Conservation (phyloP, 805 yeast species). For the Yarrowia hollandica region DNA sequence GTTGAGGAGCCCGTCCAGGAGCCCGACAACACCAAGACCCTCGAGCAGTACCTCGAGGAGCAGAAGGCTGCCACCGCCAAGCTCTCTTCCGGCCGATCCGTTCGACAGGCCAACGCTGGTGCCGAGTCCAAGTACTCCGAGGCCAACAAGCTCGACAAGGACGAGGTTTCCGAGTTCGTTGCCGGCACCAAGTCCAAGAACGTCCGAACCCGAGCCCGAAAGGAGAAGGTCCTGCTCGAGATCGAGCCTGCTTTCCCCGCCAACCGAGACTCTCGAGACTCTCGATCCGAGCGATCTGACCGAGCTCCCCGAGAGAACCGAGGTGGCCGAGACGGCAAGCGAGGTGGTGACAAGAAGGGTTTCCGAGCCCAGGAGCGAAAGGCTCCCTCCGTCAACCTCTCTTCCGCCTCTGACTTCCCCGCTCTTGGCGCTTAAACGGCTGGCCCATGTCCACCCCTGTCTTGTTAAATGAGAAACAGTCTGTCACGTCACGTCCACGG, state of each 20-base stretch:
- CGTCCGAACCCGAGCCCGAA: conserved; percentile 67
- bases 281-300: conserved; percentile 33
- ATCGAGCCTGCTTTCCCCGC: conserved; percentile 68
- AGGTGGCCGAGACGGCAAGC: conserved; percentile 38
- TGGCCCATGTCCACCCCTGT: no score
- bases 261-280: conserved; percentile 33
- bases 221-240: conserved; percentile 78
- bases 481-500: no score
- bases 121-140: conserved; percentile 49
- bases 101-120: conserved; percentile 57
- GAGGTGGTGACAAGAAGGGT: conserved; percentile 40
- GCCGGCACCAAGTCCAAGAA: conserved; percentile 66
- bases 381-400: conserved; percentile 36
- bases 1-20: conserved; percentile 46
- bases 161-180: conserved; percentile 55
- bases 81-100: conserved; percentile 37
- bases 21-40: conserved; percentile 63
- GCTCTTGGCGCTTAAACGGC: conserved; percentile 35
- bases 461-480: no score
- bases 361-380: conserved; percentile 42
- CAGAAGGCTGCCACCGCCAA: conserved; percentile 34
- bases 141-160: conserved; percentile 65
- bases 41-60: conserved; percentile 84
- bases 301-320: conserved; percentile 24
- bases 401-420: conserved; percentile 37